Evolutionary conservation across 139 green algal genomes (phyloP).

Genomic region (Desmodesmus armatus): DNA sequence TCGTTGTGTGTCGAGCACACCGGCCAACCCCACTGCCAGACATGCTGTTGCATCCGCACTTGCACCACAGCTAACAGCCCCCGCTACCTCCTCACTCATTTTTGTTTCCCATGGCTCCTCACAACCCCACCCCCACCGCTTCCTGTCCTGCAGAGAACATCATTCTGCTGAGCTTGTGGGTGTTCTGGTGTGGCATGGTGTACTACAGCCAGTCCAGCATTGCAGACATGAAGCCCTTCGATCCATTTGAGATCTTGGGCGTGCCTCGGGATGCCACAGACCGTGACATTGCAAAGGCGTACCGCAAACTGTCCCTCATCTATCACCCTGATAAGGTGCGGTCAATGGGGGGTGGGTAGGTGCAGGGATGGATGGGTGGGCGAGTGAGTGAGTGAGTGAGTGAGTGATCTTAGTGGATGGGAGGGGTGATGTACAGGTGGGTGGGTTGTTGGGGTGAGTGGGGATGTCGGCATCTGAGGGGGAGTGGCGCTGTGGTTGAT

Average conservation of each 20-base stretch:
- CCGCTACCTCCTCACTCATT: background rate
- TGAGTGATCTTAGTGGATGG: too few species aligned
- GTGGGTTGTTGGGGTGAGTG: too few species aligned
- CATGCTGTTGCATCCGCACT: background rate
- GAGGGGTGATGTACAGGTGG: too few species aligned
- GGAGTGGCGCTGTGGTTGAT: too few species aligned
- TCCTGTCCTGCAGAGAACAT: conserved; percentile 63
- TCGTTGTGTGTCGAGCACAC: background rate
- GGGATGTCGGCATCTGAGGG: too few species aligned
- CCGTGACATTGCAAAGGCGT: conserved; percentile 86
- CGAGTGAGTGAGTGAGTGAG: too few species aligned
- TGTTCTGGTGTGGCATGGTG: conserved; percentile 62
- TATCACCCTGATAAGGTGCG: conserved; percentile 93
- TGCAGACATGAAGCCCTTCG: conserved; percentile 78
- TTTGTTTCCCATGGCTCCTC: background rate
- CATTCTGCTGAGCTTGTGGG: conserved; percentile 69
- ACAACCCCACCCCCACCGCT: background rate
- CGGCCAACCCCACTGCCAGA: background rate
- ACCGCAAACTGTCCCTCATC: conserved; percentile 78
- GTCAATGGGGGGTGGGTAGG: background rate
- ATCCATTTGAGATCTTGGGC: conserved; percentile 93
- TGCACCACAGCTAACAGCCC: background rate
- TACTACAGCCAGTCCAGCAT: conserved; percentile 63
- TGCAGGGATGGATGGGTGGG: too few species aligned
- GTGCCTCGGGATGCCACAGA: conserved; percentile 67